Evolutionary conservation across 169 alveolate genomes (phyloP), one percentile per base, ranked within the genome.

Genomic region (Eimeria brunetti): DNA sequence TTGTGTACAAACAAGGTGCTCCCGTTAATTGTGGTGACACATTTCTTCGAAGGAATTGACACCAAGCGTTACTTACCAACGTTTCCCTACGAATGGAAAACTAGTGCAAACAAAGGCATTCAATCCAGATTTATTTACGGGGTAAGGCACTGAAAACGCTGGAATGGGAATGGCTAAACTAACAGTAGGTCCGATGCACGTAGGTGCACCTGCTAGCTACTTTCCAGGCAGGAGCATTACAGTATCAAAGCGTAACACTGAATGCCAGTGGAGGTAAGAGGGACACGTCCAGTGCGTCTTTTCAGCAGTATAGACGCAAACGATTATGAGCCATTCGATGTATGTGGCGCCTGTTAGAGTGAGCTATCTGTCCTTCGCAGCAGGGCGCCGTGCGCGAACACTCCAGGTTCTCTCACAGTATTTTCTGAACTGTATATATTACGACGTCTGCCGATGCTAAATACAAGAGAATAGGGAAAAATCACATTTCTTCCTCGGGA

Each of bases 1-100:
- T 75, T 41, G 58, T 75, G 30, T 30, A 38, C 85, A 75, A 27
- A 75, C 58, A 75, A 30, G 67, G 60, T 30, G 88, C 88, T 44
- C 49, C 88, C 44, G 64, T 44, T 27, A 78, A 44, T 78, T 41
- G 44, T 78, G 22, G 0, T n/a, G 88, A 51, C 88, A 78, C 46
- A 41, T 44, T 51, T 78, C 36, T 51, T 49, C 88, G 44, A 41
- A n/a, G 46, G 20, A 49, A 78, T 41, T 78, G 88, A 78, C 30
- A 44, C 33, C 44, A 46, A 46, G 46, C 46, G 88, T 2, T 78
- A 49, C 88, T 78, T 78, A 20, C 67, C 46, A 24, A 62, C 9
- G 14, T 16, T 51, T 78, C 16, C 83, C 14, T 8, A 41, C 0
- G 80, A 33, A 69, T 16, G 69, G 20, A 1, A 60, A 60, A 22